phyloP scores from a whole-genome alignment of 2,329 filamentous ascomycete genomes.

The Stylonectria norvegica region DNA sequence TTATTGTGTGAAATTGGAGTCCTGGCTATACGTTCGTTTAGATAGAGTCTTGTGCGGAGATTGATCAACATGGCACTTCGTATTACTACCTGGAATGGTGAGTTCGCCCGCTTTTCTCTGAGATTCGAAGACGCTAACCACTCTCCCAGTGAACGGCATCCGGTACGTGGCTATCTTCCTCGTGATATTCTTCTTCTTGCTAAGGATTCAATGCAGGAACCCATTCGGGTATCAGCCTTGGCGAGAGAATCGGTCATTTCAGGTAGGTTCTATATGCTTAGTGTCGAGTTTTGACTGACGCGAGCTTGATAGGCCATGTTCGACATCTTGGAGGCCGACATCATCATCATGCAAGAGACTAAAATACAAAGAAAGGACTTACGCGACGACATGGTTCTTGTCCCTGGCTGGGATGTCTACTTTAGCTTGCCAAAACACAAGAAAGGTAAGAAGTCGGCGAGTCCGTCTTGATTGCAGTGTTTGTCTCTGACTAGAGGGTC shows the following conservation, averaged over 20 bases:
- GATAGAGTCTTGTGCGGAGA: too few species aligned
- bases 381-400: conserved; percentile 89
- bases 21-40: too few species aligned
- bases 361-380: conserved; percentile 95
- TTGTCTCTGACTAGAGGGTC: conserved; percentile 3
- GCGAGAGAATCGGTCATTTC: conserved; percentile 66
- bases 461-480: too few species aligned
- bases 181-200: background rate
- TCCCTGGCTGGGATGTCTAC: conserved; percentile 93
- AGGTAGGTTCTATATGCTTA: conserved; percentile 43
- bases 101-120: conserved; percentile 21
- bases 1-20: background rate
- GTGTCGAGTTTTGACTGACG: background rate
- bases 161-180: conserved; percentile 52
- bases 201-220: conserved; percentile 50
- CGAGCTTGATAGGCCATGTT: conserved; percentile 71
- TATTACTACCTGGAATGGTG: conserved; percentile 86
- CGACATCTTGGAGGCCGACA: conserved; percentile 85
- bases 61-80: conserved; percentile 68
- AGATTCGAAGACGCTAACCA: conserved; percentile 4
- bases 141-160: conserved; percentile 69
- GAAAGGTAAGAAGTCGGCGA: conserved; percentile 81
- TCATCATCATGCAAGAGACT: conserved; percentile 91
- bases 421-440: conserved; percentile 92
- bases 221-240: conserved; percentile 84